Percentiles rank a stretch among this genome's conserved stretches.
These are phyloP conservation scores for Geranium incanum DNA, from an alignment of 441 rosid species.

Conservation along the genomic window DNA sequence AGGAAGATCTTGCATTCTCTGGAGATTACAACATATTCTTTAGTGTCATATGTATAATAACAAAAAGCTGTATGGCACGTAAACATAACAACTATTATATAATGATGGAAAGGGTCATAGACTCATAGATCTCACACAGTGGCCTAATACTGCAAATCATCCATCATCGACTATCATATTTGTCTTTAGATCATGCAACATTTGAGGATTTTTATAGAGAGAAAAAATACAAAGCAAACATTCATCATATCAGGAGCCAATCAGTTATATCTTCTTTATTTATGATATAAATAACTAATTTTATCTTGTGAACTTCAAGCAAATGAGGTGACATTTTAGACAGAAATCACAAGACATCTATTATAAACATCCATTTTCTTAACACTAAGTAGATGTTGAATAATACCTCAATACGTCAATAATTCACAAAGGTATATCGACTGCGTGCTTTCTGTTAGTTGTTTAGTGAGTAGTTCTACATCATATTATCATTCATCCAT, in stretches of 20 bases:
- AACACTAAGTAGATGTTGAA: not conserved
- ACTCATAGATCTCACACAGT: not conserved
- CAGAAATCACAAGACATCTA: not conserved
- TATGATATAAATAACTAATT: not conserved
- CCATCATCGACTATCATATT: not conserved
- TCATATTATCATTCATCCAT: not conserved
- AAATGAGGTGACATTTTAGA: not conserved
- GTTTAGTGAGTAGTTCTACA: not conserved
- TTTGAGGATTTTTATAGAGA: not conserved
- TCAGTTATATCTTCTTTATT: not conserved
- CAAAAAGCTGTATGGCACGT: not conserved
- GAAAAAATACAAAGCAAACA: not conserved
- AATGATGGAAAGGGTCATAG: not conserved
- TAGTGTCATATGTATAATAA: constrained; percentile 8
- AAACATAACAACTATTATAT: not conserved
- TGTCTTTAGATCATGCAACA: not conserved
- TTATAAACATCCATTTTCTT: not conserved
- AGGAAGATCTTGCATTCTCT: constrained; percentile 92
- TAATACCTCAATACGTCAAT: not conserved
- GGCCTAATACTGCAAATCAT: constrained; percentile 1
- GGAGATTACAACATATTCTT: constrained; percentile 15
- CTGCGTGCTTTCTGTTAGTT: not conserved
- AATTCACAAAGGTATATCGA: not conserved
- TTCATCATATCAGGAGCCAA: not conserved
- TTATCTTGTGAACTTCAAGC: not conserved